These are phyloP conservation scores for Chytridiales sp. DNA, from an alignment of 371 early-diverging fungal genomes.

Conservation along the genomic window DNA sequence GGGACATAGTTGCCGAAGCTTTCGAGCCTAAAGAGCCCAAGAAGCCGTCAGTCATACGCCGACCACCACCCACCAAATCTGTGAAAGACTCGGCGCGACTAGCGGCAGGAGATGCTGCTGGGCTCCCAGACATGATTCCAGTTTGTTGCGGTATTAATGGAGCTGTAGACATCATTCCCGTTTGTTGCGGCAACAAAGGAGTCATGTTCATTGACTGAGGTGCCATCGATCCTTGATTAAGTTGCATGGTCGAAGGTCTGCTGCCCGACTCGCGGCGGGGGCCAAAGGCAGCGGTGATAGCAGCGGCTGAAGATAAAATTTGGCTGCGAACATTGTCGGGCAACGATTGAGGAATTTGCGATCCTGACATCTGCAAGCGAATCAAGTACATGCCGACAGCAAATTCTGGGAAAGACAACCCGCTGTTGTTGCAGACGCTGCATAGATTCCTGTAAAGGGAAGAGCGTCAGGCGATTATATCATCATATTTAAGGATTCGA, in stretches of 20 bases:
- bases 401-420: constrained; percentile 57
- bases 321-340: constrained; percentile 44
- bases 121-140: too few relatives aligned
- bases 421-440: constrained; percentile 32
- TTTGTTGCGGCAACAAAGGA: constrained; percentile 4
- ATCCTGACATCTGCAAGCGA: constrained; percentile 41
- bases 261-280: too few relatives aligned
- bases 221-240: neutral
- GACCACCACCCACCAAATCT: constrained; percentile 18
- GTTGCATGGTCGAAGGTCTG: too few relatives aligned
- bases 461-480: neutral
- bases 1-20: constrained; percentile 4
- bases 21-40: constrained; percentile 25
- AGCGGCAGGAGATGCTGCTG: neutral
- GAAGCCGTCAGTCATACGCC: constrained; percentile 20
- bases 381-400: constrained; percentile 59
- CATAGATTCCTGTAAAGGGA: constrained; percentile 32
- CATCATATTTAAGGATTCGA: neutral
- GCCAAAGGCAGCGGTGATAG: too few relatives aligned
- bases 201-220: neutral
- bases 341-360: constrained; percentile 41
- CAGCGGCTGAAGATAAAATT: constrained; percentile 18
- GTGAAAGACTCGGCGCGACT: neutral
- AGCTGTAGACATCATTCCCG: too few relatives aligned
- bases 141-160: too few relatives aligned